phyloP scores from a whole-genome alignment of 2,329 filamentous ascomycete species.

The Fusarium staphyleae region DNA sequence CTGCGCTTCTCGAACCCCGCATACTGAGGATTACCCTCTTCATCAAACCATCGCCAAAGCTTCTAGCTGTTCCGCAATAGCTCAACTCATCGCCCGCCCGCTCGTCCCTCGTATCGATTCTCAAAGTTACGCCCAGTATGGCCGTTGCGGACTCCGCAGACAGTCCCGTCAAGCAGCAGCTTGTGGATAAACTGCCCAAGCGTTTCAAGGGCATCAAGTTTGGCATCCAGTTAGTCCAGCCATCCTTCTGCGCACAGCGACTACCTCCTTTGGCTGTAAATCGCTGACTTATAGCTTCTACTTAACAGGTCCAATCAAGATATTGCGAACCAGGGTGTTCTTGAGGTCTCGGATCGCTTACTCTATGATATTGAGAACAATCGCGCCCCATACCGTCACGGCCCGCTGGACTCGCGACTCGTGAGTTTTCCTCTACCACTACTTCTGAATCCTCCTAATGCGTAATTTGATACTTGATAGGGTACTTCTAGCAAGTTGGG shows the following conservation, averaged over 20 bases:
- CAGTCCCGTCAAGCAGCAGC: no score
- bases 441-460: no score
- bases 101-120: neutral
- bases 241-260: conserved; percentile 1
- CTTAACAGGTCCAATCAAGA: conserved; percentile 85
- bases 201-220: conserved; percentile 94
- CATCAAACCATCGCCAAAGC: neutral
- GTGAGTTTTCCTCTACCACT: conserved; percentile 48
- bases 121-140: conserved; percentile 9
- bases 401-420: conserved; percentile 86
- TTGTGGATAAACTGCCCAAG: conserved; percentile 78
- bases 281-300: conserved; percentile 84
- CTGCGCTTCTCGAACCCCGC: conserved; percentile 1
- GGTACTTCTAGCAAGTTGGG: conserved; percentile 87
- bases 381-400: conserved; percentile 78
- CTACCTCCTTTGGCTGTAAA: conserved; percentile 60
- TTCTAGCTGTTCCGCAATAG: neutral
- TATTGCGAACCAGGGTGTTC: conserved; percentile 92
- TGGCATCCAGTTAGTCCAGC: conserved; percentile 73
- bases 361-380: conserved; percentile 89
- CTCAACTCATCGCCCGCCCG: neutral
- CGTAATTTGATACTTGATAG: conserved; percentile 53
- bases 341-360: conserved; percentile 92
- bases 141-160: neutral
- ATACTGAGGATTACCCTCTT: conserved; percentile 2